Conservation (phyloP, 352 stramenopile species). For the Globisporangium rhizosaccharum region DNA sequence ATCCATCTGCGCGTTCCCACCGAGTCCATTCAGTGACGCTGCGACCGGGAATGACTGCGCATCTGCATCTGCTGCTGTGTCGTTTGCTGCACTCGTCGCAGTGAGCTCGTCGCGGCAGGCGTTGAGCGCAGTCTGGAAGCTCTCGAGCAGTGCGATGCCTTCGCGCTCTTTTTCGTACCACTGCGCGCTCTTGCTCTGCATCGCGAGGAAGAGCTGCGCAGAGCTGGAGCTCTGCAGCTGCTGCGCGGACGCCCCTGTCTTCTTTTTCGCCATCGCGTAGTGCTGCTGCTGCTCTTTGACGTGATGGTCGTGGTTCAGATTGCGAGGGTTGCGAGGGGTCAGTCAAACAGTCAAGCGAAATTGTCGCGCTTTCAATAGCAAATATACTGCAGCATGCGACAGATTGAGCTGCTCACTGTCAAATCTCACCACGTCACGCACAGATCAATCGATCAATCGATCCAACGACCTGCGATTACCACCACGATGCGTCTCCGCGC, state of each 20-base stretch:
- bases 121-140: conserved; percentile 59
- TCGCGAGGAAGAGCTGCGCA: conserved; percentile 26
- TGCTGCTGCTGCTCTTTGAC: too few relatives aligned
- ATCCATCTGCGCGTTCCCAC: conserved; percentile 42
- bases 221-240: conserved; percentile 6
- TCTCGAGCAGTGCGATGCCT: conserved; percentile 58
- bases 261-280: conserved; percentile 36
- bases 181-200: conserved; percentile 35
- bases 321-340: neutral
- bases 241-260: conserved; percentile 14
- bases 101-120: conserved; percentile 24
- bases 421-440: too few relatives aligned
- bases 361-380: too few relatives aligned
- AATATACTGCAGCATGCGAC: too few relatives aligned
- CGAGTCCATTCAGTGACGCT: conserved; percentile 20
- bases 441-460: neutral
- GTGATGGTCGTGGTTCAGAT: conserved; percentile 4
- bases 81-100: neutral
- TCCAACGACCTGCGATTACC: neutral
- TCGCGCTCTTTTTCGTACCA: conserved; percentile 67
- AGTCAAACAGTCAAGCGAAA: neutral
- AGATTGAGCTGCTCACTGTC: too few relatives aligned
- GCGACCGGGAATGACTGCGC: conserved; percentile 2
- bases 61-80: neutral
- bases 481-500: conserved; percentile 1